Conservation (phyloP, 176 grass and related monocot species). For the Metroxylon sagu region DNA sequence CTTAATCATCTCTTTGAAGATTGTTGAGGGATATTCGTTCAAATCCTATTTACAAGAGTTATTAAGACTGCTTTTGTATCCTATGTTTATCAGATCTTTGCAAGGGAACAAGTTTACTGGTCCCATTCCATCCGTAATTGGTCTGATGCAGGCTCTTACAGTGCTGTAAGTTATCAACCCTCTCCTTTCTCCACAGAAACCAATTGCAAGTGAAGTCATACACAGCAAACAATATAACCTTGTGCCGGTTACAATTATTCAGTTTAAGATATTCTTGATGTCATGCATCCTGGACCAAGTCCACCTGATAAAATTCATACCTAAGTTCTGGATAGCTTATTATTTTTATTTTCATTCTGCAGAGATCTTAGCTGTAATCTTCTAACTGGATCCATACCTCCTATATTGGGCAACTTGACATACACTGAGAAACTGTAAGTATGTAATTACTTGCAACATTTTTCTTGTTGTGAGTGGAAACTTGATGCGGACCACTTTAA, state of each 20-base stretch:
- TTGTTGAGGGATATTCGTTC: too few species aligned
- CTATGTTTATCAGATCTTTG: slow-evolving; percentile 46
- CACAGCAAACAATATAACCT: too few species aligned
- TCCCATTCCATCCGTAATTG: slow-evolving; percentile 87
- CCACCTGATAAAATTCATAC: too few species aligned
- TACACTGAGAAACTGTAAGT: slow-evolving; percentile 99
- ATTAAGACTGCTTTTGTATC: neutral
- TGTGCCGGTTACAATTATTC: too few species aligned
- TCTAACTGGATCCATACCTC: slow-evolving; percentile 71
- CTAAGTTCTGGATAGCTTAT: too few species aligned
- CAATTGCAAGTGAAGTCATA: too few species aligned
- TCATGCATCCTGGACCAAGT: too few species aligned
- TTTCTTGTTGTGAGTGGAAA: neutral
- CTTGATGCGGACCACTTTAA: too few species aligned
- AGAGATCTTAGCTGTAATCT: slow-evolving; percentile 95
- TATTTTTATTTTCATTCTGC: neutral
- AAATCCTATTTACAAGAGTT: neutral
- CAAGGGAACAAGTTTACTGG: slow-evolving; percentile 88
- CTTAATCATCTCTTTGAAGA: too few species aligned
- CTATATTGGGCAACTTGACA: slow-evolving; percentile 88
- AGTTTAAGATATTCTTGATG: too few species aligned
- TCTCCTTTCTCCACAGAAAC: too few species aligned
- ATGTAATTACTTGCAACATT: neutral
- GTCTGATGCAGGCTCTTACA: slow-evolving; percentile 94
- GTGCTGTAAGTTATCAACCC: slow-evolving; percentile 56